Evolutionary conservation across 345 rosid species (phyloP), one percentile per base, ranked within the genome.

Genomic region (Brassica cretica): DNA sequence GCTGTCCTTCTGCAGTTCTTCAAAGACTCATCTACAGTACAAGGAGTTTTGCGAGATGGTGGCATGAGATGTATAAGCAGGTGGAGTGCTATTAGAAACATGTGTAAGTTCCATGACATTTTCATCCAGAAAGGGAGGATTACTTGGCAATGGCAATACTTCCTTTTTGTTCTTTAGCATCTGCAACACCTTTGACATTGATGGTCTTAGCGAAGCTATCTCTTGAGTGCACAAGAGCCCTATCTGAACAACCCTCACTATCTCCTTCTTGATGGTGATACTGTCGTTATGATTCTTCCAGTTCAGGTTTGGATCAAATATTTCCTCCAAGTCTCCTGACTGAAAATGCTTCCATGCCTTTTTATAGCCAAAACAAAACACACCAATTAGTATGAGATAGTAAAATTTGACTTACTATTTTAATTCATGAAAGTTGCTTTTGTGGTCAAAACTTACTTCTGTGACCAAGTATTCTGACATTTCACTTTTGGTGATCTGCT

Each of bases 181-280:
- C 72, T 87, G 88, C 68, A 92, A 83, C 64, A 77, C 89, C 83
- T 84, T 90, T 1, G 93, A 89, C 96, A 94, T 92, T 27, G 93
- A 59, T 59, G 98, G 98, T 63, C 97, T 77, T 71, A 91, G 84
- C 12, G 89, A 78, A 10, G 97, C 85, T 55, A 51, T 81, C 66
- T 91, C 98, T 85, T 94, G 98, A 30, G 90, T 77, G 81, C 99
- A 95, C 72, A 90, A 79, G 18, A 95, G 90, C 58, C 90, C 98
- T 71, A 93, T 81, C 15, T 91, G 97, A 74, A 92, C 75, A 69
- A 82, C 93, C 25, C 98, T 87, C 11, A n/a, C 37, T 56, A 88
- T 82, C 63, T 92, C 97, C 46, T 81, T 80, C 80, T 84, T 88
- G 29, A 84, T 80, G 56, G 73, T 78, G 82, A 70, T 44, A 82